Base-by-base conservation (phyloP, 2,329 filamentous ascomycete genomes). In the Colletotrichum nymphaeae region DNA sequence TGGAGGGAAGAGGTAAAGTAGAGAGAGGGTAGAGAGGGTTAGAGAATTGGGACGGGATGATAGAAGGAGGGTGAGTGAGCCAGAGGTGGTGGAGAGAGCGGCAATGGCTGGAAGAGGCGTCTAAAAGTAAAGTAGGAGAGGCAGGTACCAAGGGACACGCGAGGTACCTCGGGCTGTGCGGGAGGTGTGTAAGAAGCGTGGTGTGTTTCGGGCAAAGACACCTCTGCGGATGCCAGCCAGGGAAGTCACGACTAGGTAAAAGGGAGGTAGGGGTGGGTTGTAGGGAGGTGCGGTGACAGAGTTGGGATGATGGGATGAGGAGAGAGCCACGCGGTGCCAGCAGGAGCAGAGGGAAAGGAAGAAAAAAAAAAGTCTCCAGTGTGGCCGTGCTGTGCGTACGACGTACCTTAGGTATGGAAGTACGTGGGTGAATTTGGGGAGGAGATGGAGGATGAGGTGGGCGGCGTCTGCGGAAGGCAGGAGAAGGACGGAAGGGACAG, bases 191-290 rank as follows among this genome's bases (percentile, higher is more conserved):
- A 55, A 49, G 60, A 49, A n/a, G 35, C 11, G 69, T 57, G 58
- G 71, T 71, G 57, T 63, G 68, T 67, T 74, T 74, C 57, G 63
- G 72, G 68, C 30, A 59, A 58, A 72, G 72, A 72, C 72, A 72
- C 63, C 57, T 67, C 68, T 74, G 24, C 35, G 63, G 62, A 32
- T 62, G 57, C 57, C 52, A 68, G 35, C 30, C 22, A 59, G 52
- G 26, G 26, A 49, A 26, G 28, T n/a, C 37, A 46, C 19, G 26
- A 9, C 24, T n/a, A 59, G 32, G 24, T 30, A 46, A 66, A 49
- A 16, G 32, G 16, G 16, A 35, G 63, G 63, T 58, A 49, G 35
- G 56, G 24, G 14, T 5, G 24, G 32, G 26, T 49, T 12, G 58
- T 14, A 58, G 59, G 60, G 35, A 57, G 57, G 22, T 35, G 22